phyloP scores from a whole-genome alignment of 495 filamentous ascomycete genomes.

The Xylaria acuta region DNA sequence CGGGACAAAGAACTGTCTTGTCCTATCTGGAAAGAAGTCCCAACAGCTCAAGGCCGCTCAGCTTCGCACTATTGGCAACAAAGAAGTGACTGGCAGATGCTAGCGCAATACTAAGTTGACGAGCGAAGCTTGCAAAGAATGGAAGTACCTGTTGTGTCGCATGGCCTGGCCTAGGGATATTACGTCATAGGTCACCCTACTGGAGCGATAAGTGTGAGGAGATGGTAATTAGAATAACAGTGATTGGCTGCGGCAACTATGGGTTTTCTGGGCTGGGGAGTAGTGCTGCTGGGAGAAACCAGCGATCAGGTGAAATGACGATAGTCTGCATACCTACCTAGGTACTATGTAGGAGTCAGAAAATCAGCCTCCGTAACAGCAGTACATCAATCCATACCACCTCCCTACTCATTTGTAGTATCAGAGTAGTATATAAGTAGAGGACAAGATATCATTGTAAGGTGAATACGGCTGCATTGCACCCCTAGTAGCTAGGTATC shows the following conservation, averaged over 20 bases:
- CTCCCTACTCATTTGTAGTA: neutral
- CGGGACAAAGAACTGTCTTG: neutral
- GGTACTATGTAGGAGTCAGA: too few relatives aligned
- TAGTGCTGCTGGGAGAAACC: neutral
- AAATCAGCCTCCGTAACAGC: neutral
- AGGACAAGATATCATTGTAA: neutral
- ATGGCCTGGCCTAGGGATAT: neutral
- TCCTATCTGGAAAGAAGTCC: neutral
- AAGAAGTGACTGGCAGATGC: neutral
- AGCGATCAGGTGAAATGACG: neutral
- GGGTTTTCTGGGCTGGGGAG: neutral
- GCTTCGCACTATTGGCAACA: neutral
- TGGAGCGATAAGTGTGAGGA: neutral
- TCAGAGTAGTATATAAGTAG: neutral
- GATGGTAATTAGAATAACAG: neutral
- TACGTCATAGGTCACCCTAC: constrained; percentile 7
- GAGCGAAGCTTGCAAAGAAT: neutral
- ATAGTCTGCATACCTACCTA: neutral
- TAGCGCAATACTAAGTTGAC: constrained; percentile 7
- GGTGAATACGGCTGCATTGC: neutral
- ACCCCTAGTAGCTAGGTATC: neutral
- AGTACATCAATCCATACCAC: neutral
- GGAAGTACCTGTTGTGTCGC: neutral
- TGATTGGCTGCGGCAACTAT: constrained; percentile 6
- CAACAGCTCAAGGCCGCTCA: neutral